Base-by-base conservation (phyloP, 1,284 basidiomycete genomes). In the Naganishia liquefaciens region DNA sequence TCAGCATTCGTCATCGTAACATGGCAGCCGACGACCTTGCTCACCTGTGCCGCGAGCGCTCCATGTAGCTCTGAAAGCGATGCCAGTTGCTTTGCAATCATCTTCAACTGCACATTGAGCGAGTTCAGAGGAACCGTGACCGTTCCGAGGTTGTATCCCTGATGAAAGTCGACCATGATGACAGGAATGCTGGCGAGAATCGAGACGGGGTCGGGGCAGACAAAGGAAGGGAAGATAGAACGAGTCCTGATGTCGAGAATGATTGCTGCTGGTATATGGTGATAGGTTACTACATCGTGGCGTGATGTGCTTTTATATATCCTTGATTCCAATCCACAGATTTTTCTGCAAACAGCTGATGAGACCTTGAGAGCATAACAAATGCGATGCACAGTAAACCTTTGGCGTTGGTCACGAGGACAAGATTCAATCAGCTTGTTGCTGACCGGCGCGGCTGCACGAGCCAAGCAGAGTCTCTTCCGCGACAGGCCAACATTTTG, bases 91-190 rank as follows among this genome's bases (percentile, higher is more conserved):
- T 60, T 60, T 7, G 46, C 55, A 17, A 60, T 60, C 21, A 49
- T 60, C 15, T 60, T 60, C 33, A 60, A 30, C n/a, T 60, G 55
- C 19, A n/a, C 10, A 23, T 49, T 60, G 44, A 60, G 44, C 1
- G 55, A 60, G 9, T 46, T 30, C 9, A 60, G 25, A 21, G 55
- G 55, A 21, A 49, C 46, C 11, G 55, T 60, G 23, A 60, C 28
- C 44, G 55, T 30, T 19, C 55, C 55, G 47, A 60, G 47, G 27
- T 46, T 60, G 55, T 60, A 60, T 60, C 55, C 55, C n/a, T 44
- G 55, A 19, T 60, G 55, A 23, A 60, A 60, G 44, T 50, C 55
- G 55, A 60, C 43, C 55, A 60, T 60, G 43, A 17, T 60, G 33
- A 40, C 21, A 23, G 15, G 33, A 39, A 33, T 49, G 33, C 33